phyloP scores from a whole-genome alignment of 2,329 filamentous ascomycete genomes.

The Diaporthe batatas region DNA sequence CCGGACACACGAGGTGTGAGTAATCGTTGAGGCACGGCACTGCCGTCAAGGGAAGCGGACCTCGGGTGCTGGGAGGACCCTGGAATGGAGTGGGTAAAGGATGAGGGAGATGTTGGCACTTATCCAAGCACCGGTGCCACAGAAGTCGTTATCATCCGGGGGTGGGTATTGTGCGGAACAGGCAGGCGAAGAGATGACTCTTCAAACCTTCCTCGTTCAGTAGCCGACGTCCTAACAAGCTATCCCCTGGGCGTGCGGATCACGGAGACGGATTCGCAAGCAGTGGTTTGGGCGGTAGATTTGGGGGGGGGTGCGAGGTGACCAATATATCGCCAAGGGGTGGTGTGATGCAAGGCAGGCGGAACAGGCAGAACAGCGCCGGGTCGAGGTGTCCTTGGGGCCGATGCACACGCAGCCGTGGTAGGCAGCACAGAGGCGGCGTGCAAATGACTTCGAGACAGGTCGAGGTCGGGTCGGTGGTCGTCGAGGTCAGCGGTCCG shows the following conservation, averaged over 20 bases:
- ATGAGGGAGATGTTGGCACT: conserved; percentile 49
- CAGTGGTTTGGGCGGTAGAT: conserved; percentile 1
- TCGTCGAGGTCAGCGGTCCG: conserved; percentile 38
- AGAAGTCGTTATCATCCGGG: conserved; percentile 58
- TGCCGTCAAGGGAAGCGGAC: conserved; percentile 40
- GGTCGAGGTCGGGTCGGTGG: conserved; percentile 36
- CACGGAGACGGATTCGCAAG: conserved; percentile 4
- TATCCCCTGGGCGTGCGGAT: neutral
- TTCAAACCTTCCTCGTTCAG: conserved; percentile 54
- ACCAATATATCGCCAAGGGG: conserved; percentile 29
- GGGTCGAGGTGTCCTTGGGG: neutral
- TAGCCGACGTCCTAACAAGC: conserved; percentile 22
- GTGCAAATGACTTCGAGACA: conserved; percentile 40
- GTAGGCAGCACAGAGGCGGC: conserved; percentile 34
- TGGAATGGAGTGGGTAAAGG: conserved; percentile 49
- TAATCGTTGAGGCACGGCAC: conserved; percentile 41
- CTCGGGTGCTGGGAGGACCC: conserved; percentile 45
- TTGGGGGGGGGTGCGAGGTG: conserved; percentile 4
- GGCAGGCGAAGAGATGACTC: conserved; percentile 64
- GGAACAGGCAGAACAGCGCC: neutral
- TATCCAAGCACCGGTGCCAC: conserved; percentile 55
- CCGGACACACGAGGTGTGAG: conserved; percentile 38
- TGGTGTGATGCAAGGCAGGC: conserved; percentile 7
- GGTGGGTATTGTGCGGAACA: conserved; percentile 54
- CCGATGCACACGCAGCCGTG: conserved; percentile 18